These are phyloP conservation scores for Vitis hybrid DNA, from an alignment of 177 flowering plant genomes.

Conservation along the genomic window DNA sequence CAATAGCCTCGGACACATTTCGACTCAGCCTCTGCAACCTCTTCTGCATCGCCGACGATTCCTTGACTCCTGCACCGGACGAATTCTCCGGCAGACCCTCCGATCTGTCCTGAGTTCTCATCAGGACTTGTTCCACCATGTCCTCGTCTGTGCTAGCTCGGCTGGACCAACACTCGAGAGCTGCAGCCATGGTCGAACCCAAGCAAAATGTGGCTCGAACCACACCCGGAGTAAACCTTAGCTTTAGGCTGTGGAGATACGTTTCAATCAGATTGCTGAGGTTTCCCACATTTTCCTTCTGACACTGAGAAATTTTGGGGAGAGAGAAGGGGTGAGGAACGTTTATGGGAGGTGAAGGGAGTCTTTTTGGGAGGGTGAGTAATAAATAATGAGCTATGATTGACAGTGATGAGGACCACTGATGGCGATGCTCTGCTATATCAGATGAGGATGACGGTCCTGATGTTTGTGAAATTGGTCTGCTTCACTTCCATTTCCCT, in stretches of 20 bases:
- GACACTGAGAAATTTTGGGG: not conserved
- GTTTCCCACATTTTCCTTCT: slow-evolving; percentile 2
- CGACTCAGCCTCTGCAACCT: slow-evolving; percentile 66
- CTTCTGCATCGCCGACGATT: slow-evolving; percentile 59
- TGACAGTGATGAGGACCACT: not conserved
- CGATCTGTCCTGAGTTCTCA: slow-evolving; percentile 75
- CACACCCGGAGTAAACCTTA: too few relatives aligned
- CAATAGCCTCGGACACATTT: slow-evolving; percentile 78
- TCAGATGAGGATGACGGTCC: not conserved
- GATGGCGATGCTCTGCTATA: not conserved
- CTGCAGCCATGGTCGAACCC: slow-evolving; percentile 66
- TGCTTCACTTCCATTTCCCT: too few relatives aligned
- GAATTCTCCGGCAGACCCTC: slow-evolving; percentile 34
- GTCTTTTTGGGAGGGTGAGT: not conserved
- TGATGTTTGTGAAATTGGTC: too few relatives aligned
- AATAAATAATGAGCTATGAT: not conserved
- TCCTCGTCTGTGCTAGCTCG: slow-evolving; percentile 84
- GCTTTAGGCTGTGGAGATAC: not conserved
- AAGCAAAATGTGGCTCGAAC: too few relatives aligned
- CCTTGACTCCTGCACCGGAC: slow-evolving; percentile 20
- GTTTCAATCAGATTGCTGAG: not conserved
- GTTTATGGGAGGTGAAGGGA: not conserved
- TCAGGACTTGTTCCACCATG: slow-evolving; percentile 82
- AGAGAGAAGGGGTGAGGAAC: not conserved
- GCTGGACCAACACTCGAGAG: slow-evolving; percentile 95